Evolutionary conservation across 2,329 filamentous ascomycete species (phyloP).

Genomic region (Tolypocladium sp.): DNA sequence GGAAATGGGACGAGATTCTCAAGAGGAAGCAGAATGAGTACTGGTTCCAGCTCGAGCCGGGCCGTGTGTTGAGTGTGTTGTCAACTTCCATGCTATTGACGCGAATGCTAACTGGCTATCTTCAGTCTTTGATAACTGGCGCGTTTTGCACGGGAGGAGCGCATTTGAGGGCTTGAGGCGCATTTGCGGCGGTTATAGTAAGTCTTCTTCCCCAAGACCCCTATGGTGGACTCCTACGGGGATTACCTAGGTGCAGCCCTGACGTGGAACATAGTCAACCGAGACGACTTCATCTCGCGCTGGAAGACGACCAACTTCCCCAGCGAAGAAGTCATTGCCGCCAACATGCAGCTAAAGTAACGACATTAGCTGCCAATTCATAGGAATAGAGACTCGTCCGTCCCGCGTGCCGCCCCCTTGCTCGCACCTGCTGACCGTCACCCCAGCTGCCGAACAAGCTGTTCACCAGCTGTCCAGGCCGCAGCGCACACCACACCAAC

Average conservation of each 20-base stretch:
- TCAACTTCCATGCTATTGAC: too few species aligned
- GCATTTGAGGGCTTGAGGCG: slow-evolving; percentile 76
- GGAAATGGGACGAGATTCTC: slow-evolving; percentile 63
- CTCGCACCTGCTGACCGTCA: not conserved
- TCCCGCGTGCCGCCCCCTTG: not conserved
- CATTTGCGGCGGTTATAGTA: slow-evolving; percentile 87
- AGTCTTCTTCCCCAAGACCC: slow-evolving; percentile 25
- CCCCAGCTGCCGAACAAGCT: too few species aligned
- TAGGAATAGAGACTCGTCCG: not conserved
- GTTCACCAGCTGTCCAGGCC: too few species aligned
- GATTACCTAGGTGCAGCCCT: not conserved
- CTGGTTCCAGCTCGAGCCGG: slow-evolving; percentile 74
- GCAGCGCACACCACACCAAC: too few species aligned
- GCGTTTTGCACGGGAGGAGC: slow-evolving; percentile 78
- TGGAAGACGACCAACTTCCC: slow-evolving; percentile 63
- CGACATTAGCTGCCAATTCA: not conserved
- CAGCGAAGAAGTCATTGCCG: slow-evolving; percentile 31
- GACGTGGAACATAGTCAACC: slow-evolving; percentile 46
- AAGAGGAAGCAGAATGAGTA: slow-evolving; percentile 58
- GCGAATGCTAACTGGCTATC: not conserved
- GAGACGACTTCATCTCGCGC: slow-evolving; percentile 71
- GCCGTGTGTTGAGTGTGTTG: slow-evolving; percentile 61
- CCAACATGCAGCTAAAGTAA: slow-evolving; percentile 20
- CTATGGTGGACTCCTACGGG: not conserved
- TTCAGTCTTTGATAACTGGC: slow-evolving; percentile 90